Conservation (phyloP, 2,329 filamentous ascomycete species). For the Thielaviopsis populi region DNA sequence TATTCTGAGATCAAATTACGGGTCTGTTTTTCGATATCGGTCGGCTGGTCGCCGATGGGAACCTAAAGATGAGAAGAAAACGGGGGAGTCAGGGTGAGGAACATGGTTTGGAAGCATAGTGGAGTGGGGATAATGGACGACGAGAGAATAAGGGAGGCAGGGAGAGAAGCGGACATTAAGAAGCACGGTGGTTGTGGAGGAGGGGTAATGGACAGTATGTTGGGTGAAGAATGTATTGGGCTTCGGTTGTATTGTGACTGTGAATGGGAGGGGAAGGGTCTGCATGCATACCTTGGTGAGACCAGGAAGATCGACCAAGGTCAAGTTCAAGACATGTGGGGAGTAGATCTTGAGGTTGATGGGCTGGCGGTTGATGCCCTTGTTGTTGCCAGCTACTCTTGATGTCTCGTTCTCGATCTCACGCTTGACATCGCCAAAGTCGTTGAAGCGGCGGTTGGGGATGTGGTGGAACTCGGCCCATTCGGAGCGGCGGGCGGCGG, state of each 20-base stretch:
- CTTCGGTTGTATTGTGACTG: background rate
- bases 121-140: background rate
- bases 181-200: background rate
- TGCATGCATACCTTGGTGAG: conserved; percentile 63
- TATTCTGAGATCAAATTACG: conserved; percentile 93
- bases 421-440: conserved; percentile 84
- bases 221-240: background rate
- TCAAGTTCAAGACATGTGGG: conserved; percentile 88
- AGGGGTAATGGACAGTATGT: background rate
- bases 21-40: conserved; percentile 97
- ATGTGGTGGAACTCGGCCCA: conserved; percentile 98
- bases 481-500: conserved; percentile 48
- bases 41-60: conserved; percentile 91
- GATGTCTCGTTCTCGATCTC: conserved; percentile 97
- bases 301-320: conserved; percentile 86
- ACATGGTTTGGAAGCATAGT: conserved; percentile 16
- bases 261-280: background rate
- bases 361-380: conserved; percentile 91
- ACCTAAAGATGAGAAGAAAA: conserved; percentile 38
- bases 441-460: conserved; percentile 72
- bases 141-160: no score
- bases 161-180: no score
- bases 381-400: conserved; percentile 84
- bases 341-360: conserved; percentile 99
- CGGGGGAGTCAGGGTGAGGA: conserved; percentile 10